Percentiles rank a stretch among this genome's conserved stretches.
Conservation (phyloP, 176 grass and related monocot species). For the Rhynchospora tenuis region DNA sequence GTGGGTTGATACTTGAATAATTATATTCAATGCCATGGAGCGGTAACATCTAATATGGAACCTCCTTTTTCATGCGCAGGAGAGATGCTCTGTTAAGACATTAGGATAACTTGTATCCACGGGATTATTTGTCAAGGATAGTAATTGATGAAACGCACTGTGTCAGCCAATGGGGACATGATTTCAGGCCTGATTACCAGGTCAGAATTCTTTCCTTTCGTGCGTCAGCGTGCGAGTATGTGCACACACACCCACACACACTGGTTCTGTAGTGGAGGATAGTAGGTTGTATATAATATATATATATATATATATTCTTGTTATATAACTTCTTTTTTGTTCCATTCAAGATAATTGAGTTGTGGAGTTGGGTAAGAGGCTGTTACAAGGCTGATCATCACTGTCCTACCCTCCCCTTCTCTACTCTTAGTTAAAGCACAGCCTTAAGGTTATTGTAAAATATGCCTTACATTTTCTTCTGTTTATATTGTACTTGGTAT, state of each 20-base stretch:
- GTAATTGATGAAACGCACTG: slow-evolving; percentile 99
- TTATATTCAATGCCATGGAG: not conserved
- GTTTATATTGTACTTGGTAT: slow-evolving; percentile 20
- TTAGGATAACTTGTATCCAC: slow-evolving; percentile 43
- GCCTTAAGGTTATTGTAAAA: not conserved
- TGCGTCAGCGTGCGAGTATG: not conserved
- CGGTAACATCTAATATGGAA: not conserved
- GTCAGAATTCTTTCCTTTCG: slow-evolving; percentile 24
- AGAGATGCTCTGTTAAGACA: slow-evolving; percentile 60
- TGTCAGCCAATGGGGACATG: slow-evolving; percentile 97
- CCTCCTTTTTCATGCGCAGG: slow-evolving; percentile 25
- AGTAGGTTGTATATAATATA: too few relatives aligned
- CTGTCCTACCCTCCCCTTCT: not conserved
- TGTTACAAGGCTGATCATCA: not conserved
- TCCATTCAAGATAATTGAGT: not conserved
- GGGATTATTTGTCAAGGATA: slow-evolving; percentile 70
- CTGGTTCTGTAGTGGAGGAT: not conserved
- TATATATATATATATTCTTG: too few relatives aligned
- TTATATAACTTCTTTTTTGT: not conserved
- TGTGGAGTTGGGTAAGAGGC: not conserved
- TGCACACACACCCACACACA: not conserved
- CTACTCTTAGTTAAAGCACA: not conserved
- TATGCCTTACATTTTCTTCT: not conserved
- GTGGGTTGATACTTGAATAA: slow-evolving; percentile 38
- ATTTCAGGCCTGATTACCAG: slow-evolving; percentile 95